Percentiles rank a stretch among this genome's conserved stretches.
phyloP scores from a whole-genome alignment of 345 rosid species.

The Eutrema heterophyllum region DNA sequence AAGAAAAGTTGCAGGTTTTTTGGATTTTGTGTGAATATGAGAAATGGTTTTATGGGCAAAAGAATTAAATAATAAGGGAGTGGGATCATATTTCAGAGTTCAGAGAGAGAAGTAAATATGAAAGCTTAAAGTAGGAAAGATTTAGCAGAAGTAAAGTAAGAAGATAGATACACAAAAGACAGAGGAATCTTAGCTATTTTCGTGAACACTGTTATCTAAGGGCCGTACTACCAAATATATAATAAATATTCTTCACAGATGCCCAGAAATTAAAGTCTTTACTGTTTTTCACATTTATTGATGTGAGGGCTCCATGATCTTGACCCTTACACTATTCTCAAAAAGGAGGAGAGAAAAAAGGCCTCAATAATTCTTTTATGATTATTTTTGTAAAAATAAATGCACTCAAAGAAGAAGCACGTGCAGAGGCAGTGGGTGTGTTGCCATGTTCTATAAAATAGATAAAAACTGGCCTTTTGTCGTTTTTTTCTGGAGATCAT shows the following conservation, averaged over 20 bases:
- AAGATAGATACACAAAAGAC: constrained; percentile 21
- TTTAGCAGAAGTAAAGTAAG: constrained; percentile 15
- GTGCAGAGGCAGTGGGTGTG: constrained; percentile 42
- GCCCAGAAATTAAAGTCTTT: constrained; percentile 24
- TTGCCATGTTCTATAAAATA: constrained; percentile 33
- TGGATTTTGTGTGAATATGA: constrained; percentile 9
- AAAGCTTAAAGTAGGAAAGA: constrained; percentile 35
- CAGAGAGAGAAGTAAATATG: constrained; percentile 16
- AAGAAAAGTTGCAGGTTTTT: constrained; percentile 9
- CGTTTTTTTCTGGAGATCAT: constrained; percentile 33
- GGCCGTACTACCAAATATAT: constrained; percentile 27
- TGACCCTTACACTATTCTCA: constrained; percentile 29
- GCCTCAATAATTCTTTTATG: constrained; percentile 20
- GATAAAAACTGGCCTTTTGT: constrained; percentile 32
- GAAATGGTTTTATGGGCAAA: constrained; percentile 17
- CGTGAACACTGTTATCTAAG: constrained; percentile 36
- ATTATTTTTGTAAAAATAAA: constrained; percentile 34
- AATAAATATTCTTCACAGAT: constrained; percentile 29
- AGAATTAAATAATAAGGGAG: constrained; percentile 12
- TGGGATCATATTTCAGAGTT: constrained; percentile 19
- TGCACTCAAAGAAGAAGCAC: constrained; percentile 40
- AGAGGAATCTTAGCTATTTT: constrained; percentile 44
- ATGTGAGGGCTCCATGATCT: constrained; percentile 36
- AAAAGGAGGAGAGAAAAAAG: background rate
- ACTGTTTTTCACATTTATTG: constrained; percentile 31